phyloP scores from a whole-genome alignment of 2,329 filamentous ascomycete genomes.

The Botryotinia calthae region DNA sequence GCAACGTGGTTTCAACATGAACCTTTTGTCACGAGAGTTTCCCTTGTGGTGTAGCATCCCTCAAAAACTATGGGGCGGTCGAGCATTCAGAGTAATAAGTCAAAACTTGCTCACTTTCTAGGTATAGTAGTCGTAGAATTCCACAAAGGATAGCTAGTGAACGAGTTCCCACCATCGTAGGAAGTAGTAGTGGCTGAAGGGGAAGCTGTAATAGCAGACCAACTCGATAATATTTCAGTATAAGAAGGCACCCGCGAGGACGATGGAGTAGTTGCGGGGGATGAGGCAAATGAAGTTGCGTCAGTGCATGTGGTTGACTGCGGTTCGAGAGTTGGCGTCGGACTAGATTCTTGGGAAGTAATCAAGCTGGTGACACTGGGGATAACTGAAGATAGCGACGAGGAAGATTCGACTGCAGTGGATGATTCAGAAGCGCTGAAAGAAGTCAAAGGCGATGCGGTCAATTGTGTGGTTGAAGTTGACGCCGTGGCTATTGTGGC shows the following conservation, averaged over 20 bases:
- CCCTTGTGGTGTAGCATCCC: not conserved
- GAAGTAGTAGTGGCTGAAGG: constrained; percentile 21
- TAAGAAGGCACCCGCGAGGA: constrained; percentile 16
- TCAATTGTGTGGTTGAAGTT: constrained; percentile 1
- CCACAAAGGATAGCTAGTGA: constrained; percentile 36
- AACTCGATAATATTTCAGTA: constrained; percentile 10
- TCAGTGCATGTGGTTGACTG: constrained; percentile 3
- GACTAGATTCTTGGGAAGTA: not conserved
- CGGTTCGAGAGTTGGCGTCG: not conserved
- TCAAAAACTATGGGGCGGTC: too few species aligned
- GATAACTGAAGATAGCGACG: not conserved
- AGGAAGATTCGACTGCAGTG: not conserved
- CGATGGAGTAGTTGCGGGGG: constrained; percentile 1
- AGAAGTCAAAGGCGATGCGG: not conserved
- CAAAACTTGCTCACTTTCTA: not conserved
- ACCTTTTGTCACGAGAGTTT: not conserved
- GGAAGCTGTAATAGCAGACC: constrained; percentile 12
- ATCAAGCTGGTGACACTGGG: not conserved
- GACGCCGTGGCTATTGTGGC: constrained; percentile 8
- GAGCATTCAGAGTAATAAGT: not conserved
- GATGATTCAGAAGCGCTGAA: not conserved
- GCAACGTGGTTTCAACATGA: not conserved
- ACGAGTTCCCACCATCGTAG: constrained; percentile 37
- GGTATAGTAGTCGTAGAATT: constrained; percentile 23
- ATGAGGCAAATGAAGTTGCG: constrained; percentile 13